Evolutionary conservation across 164 flowering plant genomes (phyloP).

Genomic region (Nymphaea thermarum): DNA sequence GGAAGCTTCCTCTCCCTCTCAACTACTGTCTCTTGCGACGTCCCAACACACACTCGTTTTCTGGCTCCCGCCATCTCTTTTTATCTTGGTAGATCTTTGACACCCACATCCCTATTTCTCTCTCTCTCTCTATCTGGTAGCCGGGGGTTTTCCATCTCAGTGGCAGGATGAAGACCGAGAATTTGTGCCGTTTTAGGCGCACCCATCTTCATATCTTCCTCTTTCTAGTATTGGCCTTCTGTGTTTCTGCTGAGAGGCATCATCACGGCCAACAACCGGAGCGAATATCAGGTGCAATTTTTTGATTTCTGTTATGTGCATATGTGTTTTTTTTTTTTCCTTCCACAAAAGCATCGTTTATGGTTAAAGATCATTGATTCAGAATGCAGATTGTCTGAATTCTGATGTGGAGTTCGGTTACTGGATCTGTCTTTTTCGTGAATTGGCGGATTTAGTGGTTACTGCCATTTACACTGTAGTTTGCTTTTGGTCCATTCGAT

Average conservation of each 20-base stretch:
- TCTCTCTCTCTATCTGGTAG: not conserved
- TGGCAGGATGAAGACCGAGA: not conserved
- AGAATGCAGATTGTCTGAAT: not conserved
- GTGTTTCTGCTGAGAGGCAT: not conserved
- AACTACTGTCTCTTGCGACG: not conserved
- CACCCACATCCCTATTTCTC: not conserved
- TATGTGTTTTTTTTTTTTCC: not conserved
- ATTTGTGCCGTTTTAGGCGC: not conserved
- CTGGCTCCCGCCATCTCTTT: not conserved
- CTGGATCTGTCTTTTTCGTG: not conserved
- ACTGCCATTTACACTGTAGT: not conserved
- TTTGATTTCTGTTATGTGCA: not conserved
- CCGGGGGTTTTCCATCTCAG: not conserved
- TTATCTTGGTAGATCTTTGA: not conserved
- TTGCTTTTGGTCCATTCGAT: not conserved
- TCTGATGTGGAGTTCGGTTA: not conserved
- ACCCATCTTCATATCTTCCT: not conserved
- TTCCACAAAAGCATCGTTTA: not conserved
- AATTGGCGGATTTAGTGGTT: not conserved
- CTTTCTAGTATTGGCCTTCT: not conserved
- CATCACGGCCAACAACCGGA: not conserved
- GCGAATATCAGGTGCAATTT: constrained; percentile 1
- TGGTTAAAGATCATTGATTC: not conserved
- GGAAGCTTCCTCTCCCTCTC: not conserved
- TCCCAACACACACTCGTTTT: not conserved